Base-by-base conservation (phyloP, 192 early-diverging fungal genomes). In the Rhizophagus sp. region DNA sequence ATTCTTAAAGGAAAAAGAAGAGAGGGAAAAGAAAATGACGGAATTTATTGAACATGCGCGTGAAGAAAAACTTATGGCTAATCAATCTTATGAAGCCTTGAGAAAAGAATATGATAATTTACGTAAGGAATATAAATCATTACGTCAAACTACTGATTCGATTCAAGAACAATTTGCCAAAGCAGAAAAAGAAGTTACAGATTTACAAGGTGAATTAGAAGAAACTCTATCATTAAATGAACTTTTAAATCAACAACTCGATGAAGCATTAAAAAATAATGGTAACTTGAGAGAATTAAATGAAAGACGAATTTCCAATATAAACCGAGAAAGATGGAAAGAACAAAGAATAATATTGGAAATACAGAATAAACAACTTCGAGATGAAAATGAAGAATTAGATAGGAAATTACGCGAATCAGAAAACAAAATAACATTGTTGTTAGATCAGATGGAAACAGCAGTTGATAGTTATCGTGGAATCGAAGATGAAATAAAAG, bases 21-120 rank as follows among this genome's bases (percentile, higher is more conserved):
- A 22, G 10, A 7, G 57, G 34, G 10, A 79, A 24, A 36, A 69
- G 17, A 19, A 68, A 52, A 66, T 79, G 2, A n/a, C 41, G n/a
- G 66, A 69, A 52, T 52, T 79, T 5, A 10, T 79, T 34, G 77
- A 79, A 27, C 47, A 41, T 33, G 64, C 77, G 8, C 13, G 8
- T 1, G 63, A 79, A 12, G 77, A 79, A 22, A 79, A 69, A 50
- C 33, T 6, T 17, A 79, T 79, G 77, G 19, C 68, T 65, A 64
- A 79, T 69, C 30, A 33, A 52, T 33, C 30, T 17, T 79, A 79
- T 69, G 66, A 79, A 36, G 77, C 44, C 7, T 49, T 79, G 27
- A 65, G 66, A 19, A 79, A 57, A 52, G 77, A 79, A 68, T 79
- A 69, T 52, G 65, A 79, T 52, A 30, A 44, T 11, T 13, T 79